A percentile compares a stretch with the other conserved stretches of the same genome.
Evolutionary conservation across 192 early-diverging fungal genomes (phyloP).

Genomic region (Entomortierella parvispora): DNA sequence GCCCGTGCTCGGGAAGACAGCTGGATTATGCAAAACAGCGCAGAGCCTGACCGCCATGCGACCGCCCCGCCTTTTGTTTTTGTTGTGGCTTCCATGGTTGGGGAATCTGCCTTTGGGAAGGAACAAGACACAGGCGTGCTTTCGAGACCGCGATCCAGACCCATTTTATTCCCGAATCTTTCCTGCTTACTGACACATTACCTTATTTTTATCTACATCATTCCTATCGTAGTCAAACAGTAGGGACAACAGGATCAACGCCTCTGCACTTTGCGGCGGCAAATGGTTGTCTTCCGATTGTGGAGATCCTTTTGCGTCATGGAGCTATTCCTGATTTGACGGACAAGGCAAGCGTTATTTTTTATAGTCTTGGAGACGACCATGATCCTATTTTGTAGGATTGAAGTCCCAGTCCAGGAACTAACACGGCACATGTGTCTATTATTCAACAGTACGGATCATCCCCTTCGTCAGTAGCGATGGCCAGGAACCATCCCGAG

Average conservation of each 20-base stretch:
- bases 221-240: slow-evolving; percentile 33
- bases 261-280: slow-evolving; percentile 88
- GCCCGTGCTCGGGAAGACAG: too few species aligned
- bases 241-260: slow-evolving; percentile 74
- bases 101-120: too few species aligned
- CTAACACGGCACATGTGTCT: too few species aligned
- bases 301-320: slow-evolving; percentile 68
- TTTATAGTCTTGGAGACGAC: not conserved
- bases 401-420: too few species aligned
- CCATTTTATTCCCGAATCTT: not conserved
- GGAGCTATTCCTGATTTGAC: slow-evolving; percentile 68
- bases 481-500: slow-evolving; percentile 61
- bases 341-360: slow-evolving; percentile 58
- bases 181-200: not conserved
- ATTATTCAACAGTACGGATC: slow-evolving; percentile 54
- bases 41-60: too few species aligned
- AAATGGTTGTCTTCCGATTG: slow-evolving; percentile 70
- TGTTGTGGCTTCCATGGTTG: too few species aligned
- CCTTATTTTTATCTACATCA: not conserved
- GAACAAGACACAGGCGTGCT: too few species aligned
- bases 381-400: too few species aligned
- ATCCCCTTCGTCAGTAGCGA: slow-evolving; percentile 57
- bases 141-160: not conserved
- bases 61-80: too few species aligned
- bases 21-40: too few species aligned